Conservation (phyloP, 495 filamentous ascomycete genomes). For the Penicillium macrosclerotiorum region DNA sequence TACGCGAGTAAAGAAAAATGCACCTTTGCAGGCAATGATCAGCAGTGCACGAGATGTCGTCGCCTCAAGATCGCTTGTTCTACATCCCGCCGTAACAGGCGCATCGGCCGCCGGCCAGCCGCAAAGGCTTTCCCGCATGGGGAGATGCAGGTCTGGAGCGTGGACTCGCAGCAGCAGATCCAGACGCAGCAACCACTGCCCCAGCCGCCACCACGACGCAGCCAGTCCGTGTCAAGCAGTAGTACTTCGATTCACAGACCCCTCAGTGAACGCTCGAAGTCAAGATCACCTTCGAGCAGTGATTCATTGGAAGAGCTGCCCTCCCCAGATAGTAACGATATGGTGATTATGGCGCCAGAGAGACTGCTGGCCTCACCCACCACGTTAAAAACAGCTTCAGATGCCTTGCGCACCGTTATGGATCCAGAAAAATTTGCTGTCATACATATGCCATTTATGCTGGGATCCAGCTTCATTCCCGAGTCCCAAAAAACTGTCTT, state of each 20-base stretch:
- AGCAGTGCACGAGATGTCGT: slow-evolving; percentile 24
- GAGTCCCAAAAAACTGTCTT: slow-evolving; percentile 19
- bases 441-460: slow-evolving; percentile 26
- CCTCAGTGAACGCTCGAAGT: slow-evolving; percentile 6
- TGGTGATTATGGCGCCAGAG: slow-evolving; percentile 16
- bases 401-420: slow-evolving; percentile 25
- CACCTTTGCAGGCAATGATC: slow-evolving; percentile 14
- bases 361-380: slow-evolving; percentile 14
- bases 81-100: slow-evolving; percentile 20
- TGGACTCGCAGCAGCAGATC: slow-evolving; percentile 11
- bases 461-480: slow-evolving; percentile 20
- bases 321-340: slow-evolving; percentile 3
- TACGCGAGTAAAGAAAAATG: slow-evolving; percentile 25
- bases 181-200: not conserved
- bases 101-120: slow-evolving; percentile 19
- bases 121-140: slow-evolving; percentile 17
- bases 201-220: not conserved
- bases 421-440: slow-evolving; percentile 23
- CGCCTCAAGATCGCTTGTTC: slow-evolving; percentile 24
- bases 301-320: slow-evolving; percentile 1
- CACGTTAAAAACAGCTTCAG: slow-evolving; percentile 18
- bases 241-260: slow-evolving; percentile 1
- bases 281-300: slow-evolving; percentile 4
- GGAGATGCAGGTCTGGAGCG: slow-evolving; percentile 20
- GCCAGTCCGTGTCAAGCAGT: slow-evolving; percentile 2